Conservation (phyloP, 1,139 yeast species). For the Geotrichum phurueaensis region DNA sequence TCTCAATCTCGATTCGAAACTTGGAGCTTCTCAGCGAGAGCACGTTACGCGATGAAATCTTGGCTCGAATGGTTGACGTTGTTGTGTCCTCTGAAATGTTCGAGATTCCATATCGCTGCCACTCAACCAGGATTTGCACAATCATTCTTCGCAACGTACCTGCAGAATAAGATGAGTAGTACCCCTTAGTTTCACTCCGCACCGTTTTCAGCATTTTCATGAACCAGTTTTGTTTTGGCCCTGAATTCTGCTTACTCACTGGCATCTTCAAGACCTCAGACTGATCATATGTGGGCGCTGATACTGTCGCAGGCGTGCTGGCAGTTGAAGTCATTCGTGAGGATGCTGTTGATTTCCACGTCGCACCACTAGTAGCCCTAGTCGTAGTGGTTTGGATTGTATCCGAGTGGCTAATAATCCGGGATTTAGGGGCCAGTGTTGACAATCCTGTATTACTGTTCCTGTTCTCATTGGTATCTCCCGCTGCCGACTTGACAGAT, state of each 20-base stretch:
- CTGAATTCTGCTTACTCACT: neutral
- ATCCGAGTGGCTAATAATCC: neutral
- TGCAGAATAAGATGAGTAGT: conserved; percentile 28
- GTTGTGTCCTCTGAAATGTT: conserved; percentile 26
- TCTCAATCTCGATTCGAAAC: conserved; percentile 29
- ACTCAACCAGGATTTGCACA: conserved; percentile 32
- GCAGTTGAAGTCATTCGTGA: neutral
- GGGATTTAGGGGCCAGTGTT: neutral
- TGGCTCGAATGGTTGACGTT: conserved; percentile 30
- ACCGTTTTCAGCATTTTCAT: conserved; percentile 32
- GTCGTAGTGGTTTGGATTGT: neutral
- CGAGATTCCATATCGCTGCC: conserved; percentile 36
- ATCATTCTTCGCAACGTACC: conserved; percentile 29
- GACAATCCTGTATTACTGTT: neutral
- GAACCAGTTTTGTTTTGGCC: conserved; percentile 36
- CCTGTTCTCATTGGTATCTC: neutral
- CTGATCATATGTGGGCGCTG: neutral
- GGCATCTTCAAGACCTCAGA: neutral
- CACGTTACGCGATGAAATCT: conserved; percentile 33
- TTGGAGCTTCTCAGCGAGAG: conserved; percentile 32
- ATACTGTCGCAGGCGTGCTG: neutral
- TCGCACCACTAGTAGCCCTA: neutral
- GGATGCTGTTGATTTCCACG: neutral
- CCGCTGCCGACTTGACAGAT: neutral
- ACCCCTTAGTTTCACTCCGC: conserved; percentile 19